A percentile compares a stretch with the other conserved stretches of the same genome.
Evolutionary conservation across 2,329 filamentous ascomycete species (phyloP).

Genomic region (Cordyceps cicadae): DNA sequence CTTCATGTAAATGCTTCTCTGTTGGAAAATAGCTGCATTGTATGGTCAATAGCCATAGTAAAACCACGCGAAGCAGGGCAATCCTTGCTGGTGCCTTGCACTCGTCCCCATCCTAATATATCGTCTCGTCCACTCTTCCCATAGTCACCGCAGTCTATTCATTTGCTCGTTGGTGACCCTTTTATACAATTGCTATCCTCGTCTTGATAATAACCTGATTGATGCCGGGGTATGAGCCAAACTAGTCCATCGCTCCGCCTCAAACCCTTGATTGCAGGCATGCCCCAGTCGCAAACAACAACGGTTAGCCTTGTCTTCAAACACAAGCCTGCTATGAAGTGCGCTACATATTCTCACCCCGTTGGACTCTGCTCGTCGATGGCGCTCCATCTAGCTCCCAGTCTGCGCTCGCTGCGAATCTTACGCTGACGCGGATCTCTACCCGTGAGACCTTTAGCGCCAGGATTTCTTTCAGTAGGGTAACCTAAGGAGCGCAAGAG

Average conservation of each 20-base stretch:
- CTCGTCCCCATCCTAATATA: background rate
- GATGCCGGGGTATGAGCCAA: background rate
- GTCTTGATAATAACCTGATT: background rate
- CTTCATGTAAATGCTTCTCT: too few species aligned
- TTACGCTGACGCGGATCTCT: background rate
- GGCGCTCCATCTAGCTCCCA: background rate
- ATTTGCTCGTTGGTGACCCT: background rate
- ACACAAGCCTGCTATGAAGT: background rate
- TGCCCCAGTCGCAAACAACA: background rate
- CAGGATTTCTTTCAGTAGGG: too few species aligned
- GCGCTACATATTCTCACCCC: background rate
- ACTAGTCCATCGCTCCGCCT: background rate
- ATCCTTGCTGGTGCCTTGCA: background rate
- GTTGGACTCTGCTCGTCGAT: slow-evolving; percentile 3
- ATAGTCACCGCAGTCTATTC: background rate
- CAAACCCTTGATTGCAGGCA: background rate
- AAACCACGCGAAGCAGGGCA: background rate
- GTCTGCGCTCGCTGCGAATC: background rate
- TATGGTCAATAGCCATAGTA: too few species aligned
- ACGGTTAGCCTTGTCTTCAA: background rate
- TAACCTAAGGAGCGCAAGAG: background rate
- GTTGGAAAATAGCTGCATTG: too few species aligned
- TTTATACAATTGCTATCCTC: background rate
- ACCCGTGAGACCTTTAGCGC: background rate
- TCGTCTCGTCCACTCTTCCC: background rate